These are phyloP conservation scores for Kazachstania viticola DNA, from an alignment of 805 yeast genomes.

Conservation along the genomic window DNA sequence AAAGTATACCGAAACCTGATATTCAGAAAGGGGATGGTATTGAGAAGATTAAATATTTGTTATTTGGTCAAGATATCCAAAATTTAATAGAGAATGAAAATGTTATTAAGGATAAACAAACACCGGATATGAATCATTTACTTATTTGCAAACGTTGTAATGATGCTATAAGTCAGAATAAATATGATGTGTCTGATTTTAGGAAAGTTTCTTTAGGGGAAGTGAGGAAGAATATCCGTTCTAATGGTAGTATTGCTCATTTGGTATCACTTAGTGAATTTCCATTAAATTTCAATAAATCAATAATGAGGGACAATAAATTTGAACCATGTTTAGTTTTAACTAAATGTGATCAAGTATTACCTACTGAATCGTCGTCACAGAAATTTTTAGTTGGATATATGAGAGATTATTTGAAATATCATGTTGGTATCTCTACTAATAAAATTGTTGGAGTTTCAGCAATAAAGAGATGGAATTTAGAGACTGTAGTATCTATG, in stretches of 20 bases:
- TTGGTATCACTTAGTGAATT: conserved; percentile 61
- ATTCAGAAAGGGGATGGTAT: conserved; percentile 2
- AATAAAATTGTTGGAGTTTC: conserved; percentile 20
- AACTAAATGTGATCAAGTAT: conserved; percentile 26
- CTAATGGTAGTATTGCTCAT: conserved; percentile 39
- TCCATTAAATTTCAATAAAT: conserved; percentile 45
- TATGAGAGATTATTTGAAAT: conserved; percentile 23
- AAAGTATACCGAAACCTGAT: conserved; percentile 13
- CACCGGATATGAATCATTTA: conserved; percentile 6
- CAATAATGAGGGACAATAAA: conserved; percentile 8
- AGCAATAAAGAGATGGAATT: conserved; percentile 20
- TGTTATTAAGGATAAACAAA: not conserved
- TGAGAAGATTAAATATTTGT: conserved; percentile 18
- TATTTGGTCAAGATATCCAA: conserved; percentile 23
- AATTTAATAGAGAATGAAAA: conserved; percentile 10
- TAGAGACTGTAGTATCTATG: conserved; percentile 12
- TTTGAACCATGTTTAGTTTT: conserved; percentile 12
- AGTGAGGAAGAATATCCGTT: conserved; percentile 30
- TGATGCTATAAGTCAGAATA: conserved; percentile 36
- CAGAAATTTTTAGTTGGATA: conserved; percentile 21
- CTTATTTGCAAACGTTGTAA: conserved; percentile 46
- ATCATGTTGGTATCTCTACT: conserved; percentile 21
- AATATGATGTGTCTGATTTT: conserved; percentile 28
- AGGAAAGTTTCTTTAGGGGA: conserved; percentile 20
- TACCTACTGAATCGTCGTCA: conserved; percentile 10